phyloP scores from a whole-genome alignment of 148 eudicot species.

The Tetragonia tetragonoides region DNA sequence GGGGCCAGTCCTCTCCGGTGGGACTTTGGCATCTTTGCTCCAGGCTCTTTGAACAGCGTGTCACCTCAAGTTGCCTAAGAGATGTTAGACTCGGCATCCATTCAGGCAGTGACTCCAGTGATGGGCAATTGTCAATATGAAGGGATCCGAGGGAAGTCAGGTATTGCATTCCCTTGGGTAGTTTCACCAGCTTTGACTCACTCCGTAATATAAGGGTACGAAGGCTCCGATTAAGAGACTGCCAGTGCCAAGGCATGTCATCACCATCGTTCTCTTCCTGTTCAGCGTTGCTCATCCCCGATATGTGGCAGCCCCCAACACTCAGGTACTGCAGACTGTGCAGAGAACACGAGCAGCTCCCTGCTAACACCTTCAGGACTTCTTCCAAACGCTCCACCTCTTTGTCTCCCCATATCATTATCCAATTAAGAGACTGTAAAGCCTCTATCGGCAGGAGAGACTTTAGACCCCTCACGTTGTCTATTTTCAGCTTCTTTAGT shows the following conservation, averaged over 20 bases:
- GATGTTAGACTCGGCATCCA: constrained; percentile 19
- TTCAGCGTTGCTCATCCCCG: no score
- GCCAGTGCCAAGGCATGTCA: no score
- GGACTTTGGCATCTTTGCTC: constrained; percentile 8
- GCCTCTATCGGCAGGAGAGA: no score
- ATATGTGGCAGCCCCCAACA: no score
- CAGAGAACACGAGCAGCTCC: no score
- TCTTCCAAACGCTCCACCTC: no score
- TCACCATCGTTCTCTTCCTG: background rate
- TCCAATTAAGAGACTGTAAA: no score
- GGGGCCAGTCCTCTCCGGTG: constrained; percentile 19
- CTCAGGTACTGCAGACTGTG: no score
- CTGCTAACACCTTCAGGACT: no score
- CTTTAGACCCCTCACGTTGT: no score
- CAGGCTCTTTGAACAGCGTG: background rate
- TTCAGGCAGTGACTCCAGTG: background rate
- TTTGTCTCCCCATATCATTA: no score
- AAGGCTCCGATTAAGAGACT: background rate
- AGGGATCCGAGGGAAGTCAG: background rate
- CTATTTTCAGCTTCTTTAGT: no score
- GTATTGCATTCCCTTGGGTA: constrained; percentile 5
- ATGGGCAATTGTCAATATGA: background rate
- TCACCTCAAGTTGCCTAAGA: constrained; percentile 7
- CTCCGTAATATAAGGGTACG: background rate
- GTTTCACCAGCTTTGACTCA: background rate